Evolutionary conservation across 805 yeast genomes (phyloP), one percentile per base, ranked within the genome.

Genomic region (Komagataella kurtzmanii): DNA sequence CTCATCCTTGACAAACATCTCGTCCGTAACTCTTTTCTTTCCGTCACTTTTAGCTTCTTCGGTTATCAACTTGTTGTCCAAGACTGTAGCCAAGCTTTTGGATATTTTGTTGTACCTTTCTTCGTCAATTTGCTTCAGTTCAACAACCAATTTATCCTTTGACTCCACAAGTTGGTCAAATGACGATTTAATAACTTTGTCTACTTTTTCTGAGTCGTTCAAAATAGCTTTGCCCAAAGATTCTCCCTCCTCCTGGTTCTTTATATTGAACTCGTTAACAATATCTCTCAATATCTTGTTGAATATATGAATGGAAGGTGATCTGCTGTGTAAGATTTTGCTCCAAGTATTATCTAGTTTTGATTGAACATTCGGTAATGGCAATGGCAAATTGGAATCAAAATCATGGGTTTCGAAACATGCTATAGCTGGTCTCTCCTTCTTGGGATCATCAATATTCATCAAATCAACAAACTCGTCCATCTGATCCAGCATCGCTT

Each of bases 401-500:
- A 57, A 47, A 36, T 56, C 54, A 49, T 57, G 59, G 12, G 60
- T 45, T 43, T 62, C 65, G 2, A 59, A 56, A 46, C 2, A 46
- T 47, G 12, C 51, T 46, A 1, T 17, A 44, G 17, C 49, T 23
- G 18, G 17, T 17, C 6, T 53, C 53, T 7, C 55, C 58, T 3
- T 58, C 45, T 5, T 10, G 40, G 40, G 40, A 30, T 54, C 54
- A 48, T 68, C 72, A 3, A 77, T 56, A 56, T 75, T 77, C 73
- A 79, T 65, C 2, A 59, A 54, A 12, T 71, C 69, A 12, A 81
- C 68, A 43, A 70, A 65, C 12, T 66, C 57, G 14, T 66, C 71
- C 82, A 79, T 77, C 7, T 63, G 47, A 0, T 58, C 58, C 46
- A 70, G 62, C 63, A 72, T 68, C 45, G 75, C 70, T 3, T 59